Percentiles rank a stretch among this genome's conserved stretches.
Conservation (phyloP, 202 grass and related monocot genomes). For the Panicum hallii region DNA sequence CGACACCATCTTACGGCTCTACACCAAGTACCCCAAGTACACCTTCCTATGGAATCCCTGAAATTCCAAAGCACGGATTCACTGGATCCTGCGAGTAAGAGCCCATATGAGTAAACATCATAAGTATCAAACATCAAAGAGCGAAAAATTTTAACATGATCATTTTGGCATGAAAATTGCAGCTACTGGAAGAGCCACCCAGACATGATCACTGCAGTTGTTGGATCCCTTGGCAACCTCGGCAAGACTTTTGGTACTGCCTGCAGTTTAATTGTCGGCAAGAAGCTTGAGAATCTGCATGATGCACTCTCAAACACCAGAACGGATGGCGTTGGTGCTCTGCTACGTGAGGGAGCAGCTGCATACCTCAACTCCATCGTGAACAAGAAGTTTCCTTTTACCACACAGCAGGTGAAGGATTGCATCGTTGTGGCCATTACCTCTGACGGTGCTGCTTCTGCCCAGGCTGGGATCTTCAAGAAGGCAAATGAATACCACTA, state of each 20-base stretch:
- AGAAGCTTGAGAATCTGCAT: conserved; percentile 54
- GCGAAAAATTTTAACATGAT: background rate
- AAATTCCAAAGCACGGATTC: conserved; percentile 60
- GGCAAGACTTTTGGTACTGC: conserved; percentile 65
- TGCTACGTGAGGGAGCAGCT: conserved; percentile 78
- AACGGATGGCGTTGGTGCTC: conserved; percentile 60
- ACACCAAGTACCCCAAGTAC: conserved; percentile 60
- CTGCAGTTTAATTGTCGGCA: conserved; percentile 50
- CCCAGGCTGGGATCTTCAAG: conserved; percentile 80
- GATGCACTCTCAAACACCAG: conserved; percentile 74
- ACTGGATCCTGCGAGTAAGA: conserved; percentile 79
- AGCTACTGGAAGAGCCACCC: conserved; percentile 89
- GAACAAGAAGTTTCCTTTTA: conserved; percentile 69
- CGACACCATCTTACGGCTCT: conserved; percentile 56
- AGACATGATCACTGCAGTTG: conserved; percentile 49
- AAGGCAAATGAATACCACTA: conserved; percentile 66
- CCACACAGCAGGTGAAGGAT: conserved; percentile 69
- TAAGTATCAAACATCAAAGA: conserved; percentile 31
- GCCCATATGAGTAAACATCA: background rate
- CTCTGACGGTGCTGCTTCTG: conserved; percentile 57
- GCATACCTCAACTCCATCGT: conserved; percentile 84
- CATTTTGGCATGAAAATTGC: conserved; percentile 33
- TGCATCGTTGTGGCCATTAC: conserved; percentile 48
- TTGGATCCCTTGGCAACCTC: conserved; percentile 64
- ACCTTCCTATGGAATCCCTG: conserved; percentile 48